phyloP scores from a whole-genome alignment of 495 filamentous ascomycete genomes.

The Podospora pseudoanserina region DNA sequence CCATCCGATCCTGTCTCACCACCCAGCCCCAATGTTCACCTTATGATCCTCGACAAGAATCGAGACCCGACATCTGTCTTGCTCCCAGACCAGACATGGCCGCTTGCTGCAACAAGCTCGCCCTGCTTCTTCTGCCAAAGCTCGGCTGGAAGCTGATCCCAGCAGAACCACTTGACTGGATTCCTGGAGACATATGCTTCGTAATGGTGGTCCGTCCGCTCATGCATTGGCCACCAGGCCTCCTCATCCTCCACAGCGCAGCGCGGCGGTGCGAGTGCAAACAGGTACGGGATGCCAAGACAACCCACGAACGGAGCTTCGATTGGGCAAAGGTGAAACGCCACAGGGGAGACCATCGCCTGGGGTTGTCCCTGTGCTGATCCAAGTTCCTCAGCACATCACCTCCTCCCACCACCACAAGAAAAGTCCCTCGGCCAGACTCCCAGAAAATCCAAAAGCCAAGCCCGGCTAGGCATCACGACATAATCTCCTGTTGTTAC shows the following conservation, averaged over 20 bases:
- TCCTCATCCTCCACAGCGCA: neutral
- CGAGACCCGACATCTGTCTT: neutral
- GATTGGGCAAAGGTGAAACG: slow-evolving; percentile 4
- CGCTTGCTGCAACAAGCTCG: neutral
- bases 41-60: neutral
- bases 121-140: neutral
- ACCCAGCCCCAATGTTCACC: neutral
- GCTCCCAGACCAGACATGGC: neutral
- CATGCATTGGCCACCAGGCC: slow-evolving; percentile 1
- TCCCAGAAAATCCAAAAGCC: no score
- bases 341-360: neutral
- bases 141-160: neutral
- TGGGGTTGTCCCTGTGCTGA: neutral
- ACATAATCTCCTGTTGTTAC: no score
- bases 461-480: no score
- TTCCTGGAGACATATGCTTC: neutral
- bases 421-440: neutral
- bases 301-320: neutral
- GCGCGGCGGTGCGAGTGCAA: neutral
- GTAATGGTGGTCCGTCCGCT: neutral
- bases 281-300: neutral
- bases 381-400: neutral
- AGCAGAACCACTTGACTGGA: neutral
- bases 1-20: neutral
- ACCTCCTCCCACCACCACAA: neutral